Evolutionary conservation across 805 yeast genomes (phyloP).

Genomic region (Yamadazyma ubonensis): DNA sequence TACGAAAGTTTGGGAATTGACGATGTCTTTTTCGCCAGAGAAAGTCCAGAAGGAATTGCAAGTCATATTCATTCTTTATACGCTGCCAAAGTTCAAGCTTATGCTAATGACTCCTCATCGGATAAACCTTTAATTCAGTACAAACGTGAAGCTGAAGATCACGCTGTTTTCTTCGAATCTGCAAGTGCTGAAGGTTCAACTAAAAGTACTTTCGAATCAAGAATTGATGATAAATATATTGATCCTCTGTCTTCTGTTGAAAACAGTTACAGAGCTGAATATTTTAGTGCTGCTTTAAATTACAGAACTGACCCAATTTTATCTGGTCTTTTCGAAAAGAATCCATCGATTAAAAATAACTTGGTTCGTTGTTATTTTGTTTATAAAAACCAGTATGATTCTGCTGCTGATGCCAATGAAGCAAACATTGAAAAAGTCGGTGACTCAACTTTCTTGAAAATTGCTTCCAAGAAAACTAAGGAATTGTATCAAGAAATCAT

Average conservation of each 20-base stretch:
- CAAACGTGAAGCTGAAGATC: conserved; percentile 75
- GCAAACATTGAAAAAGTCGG: conserved; percentile 66
- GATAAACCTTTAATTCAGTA: conserved; percentile 65
- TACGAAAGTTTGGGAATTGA: conserved; percentile 86
- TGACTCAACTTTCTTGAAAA: conserved; percentile 73
- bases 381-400: conserved; percentile 55
- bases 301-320: conserved; percentile 46
- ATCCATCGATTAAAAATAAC: conserved; percentile 41
- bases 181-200: conserved; percentile 23
- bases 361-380: conserved; percentile 75
- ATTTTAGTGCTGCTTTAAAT: conserved; percentile 66
- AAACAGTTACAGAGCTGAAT: conserved; percentile 67
- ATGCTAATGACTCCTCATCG: conserved; percentile 21
- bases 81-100: conserved; percentile 90
- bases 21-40: conserved; percentile 87
- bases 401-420: conserved; percentile 18
- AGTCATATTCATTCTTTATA: conserved; percentile 84
- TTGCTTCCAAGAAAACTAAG: conserved; percentile 79
- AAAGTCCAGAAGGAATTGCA: conserved; percentile 75
- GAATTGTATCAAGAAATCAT: conserved; percentile 71
- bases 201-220: conserved; percentile 54
- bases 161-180: conserved; percentile 89
- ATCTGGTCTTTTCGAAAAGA: conserved; percentile 33
- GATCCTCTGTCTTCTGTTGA: conserved; percentile 45
- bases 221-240: conserved; percentile 79